phyloP scores from a whole-genome alignment of 805 yeast species.

The Candida michaelii region DNA sequence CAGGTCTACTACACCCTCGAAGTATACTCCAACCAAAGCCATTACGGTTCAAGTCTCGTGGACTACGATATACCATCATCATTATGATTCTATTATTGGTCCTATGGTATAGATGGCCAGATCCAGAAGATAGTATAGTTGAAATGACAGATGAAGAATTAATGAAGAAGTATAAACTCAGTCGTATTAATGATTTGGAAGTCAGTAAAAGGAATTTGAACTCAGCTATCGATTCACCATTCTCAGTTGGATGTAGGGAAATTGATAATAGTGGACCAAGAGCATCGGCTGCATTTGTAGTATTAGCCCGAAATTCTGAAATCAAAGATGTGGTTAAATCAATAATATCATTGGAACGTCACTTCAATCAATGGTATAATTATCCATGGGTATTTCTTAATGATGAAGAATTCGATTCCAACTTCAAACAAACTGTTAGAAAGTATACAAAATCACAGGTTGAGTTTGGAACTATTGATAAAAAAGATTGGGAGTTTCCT shows the following conservation, averaged over 20 bases:
- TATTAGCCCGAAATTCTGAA: constrained; percentile 81
- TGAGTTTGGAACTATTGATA: constrained; percentile 68
- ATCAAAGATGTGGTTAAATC: constrained; percentile 72
- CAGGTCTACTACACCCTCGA: too few relatives aligned
- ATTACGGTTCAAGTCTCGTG: background rate
- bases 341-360: constrained; percentile 75
- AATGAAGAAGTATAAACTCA: constrained; percentile 2
- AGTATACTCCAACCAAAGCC: background rate
- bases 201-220: constrained; percentile 15
- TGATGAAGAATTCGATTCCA: constrained; percentile 68
- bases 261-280: constrained; percentile 43
- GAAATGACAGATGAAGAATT: constrained; percentile 7
- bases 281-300: constrained; percentile 83
- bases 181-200: constrained; percentile 3
- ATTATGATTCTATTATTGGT: background rate
- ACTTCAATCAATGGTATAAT: constrained; percentile 89
- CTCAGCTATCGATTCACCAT: constrained; percentile 39
- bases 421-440: constrained; percentile 56
- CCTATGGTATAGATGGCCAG: constrained; percentile 3
- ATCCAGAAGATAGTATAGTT: background rate
- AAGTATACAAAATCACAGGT: constrained; percentile 59
- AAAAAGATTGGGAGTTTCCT: constrained; percentile 67
- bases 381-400: constrained; percentile 92
- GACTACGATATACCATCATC: constrained; percentile 3
- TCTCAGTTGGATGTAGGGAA: constrained; percentile 54